These are phyloP conservation scores for Gyromitra esculenta DNA, from an alignment of 2,329 filamentous ascomycete species.

Conservation along the genomic window DNA sequence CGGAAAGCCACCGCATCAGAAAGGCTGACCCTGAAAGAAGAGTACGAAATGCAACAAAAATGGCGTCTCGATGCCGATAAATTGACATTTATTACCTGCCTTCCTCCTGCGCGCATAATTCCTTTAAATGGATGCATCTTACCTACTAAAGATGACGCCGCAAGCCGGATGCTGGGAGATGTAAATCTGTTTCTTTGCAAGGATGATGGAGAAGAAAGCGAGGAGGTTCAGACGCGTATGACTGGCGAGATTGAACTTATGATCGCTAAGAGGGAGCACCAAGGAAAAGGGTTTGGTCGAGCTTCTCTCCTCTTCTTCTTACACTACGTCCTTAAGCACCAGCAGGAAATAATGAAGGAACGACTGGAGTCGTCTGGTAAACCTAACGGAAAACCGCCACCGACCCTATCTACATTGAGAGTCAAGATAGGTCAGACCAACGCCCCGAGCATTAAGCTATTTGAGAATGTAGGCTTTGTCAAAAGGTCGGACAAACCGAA, in stretches of 20 bases:
- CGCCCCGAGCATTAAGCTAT: constrained; percentile 68
- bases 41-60: constrained; percentile 88
- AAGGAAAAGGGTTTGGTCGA: constrained; percentile 72
- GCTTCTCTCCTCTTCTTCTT: constrained; percentile 75
- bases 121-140: constrained; percentile 53
- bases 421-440: constrained; percentile 72
- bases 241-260: constrained; percentile 84
- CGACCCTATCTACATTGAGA: constrained; percentile 62
- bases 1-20: constrained; percentile 89
- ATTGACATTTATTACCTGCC: constrained; percentile 87
- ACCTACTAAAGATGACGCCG: constrained; percentile 66
- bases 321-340: constrained; percentile 70
- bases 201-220: constrained; percentile 65
- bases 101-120: constrained; percentile 60
- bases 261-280: constrained; percentile 72
- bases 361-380: constrained; percentile 62
- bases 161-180: constrained; percentile 74
- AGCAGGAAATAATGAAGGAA: constrained; percentile 65
- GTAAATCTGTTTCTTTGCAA: constrained; percentile 82
- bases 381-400: constrained; percentile 57
- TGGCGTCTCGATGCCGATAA: constrained; percentile 88
- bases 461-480: constrained; percentile 69
- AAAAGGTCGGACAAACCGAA: constrained; percentile 66
- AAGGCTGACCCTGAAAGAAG: constrained; percentile 78
- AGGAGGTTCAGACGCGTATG: constrained; percentile 52